These are phyloP conservation scores for Fusarium algeriense DNA, from an alignment of 2,329 filamentous ascomycete species.

Conservation along the genomic window DNA sequence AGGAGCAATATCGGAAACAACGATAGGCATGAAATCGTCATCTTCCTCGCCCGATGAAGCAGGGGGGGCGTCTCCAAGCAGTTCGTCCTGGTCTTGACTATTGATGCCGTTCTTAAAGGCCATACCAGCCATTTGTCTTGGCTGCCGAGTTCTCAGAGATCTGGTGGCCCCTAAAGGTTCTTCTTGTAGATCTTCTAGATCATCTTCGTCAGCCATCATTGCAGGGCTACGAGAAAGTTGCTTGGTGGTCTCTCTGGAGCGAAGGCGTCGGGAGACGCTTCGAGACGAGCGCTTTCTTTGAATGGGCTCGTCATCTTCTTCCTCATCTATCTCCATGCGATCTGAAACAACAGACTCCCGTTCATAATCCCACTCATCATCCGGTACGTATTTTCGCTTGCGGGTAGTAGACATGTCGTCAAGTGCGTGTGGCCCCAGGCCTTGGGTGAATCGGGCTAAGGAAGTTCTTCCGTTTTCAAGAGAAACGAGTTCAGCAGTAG, in stretches of 20 bases:
- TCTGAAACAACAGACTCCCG: conserved; percentile 42
- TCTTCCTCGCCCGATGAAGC: conserved; percentile 51
- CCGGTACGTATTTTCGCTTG: conserved; percentile 50
- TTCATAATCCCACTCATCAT: conserved; percentile 49
- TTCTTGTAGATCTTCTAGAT: conserved; percentile 23
- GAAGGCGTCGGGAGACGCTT: conserved; percentile 36
- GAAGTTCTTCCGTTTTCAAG: conserved; percentile 51
- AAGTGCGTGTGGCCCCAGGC: conserved; percentile 18
- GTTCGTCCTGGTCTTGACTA: conserved; percentile 51
- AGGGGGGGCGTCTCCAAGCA: conserved; percentile 47
- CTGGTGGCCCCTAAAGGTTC: conserved; percentile 27
- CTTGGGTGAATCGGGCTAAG: conserved; percentile 43
- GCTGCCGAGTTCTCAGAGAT: conserved; percentile 45
- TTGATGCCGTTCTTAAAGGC: conserved; percentile 39
- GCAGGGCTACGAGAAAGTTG: conserved; percentile 36
- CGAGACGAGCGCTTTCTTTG: conserved; percentile 19
- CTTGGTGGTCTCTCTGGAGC: conserved; percentile 44
- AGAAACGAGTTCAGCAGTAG: conserved; percentile 47
- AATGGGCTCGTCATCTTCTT: conserved; percentile 34
- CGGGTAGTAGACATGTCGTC: conserved; percentile 33
- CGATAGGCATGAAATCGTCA: conserved; percentile 50
- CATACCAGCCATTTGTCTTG: conserved; percentile 46
- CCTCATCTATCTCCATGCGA: conserved; percentile 47
- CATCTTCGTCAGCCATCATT: conserved; percentile 36
- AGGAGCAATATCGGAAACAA: conserved; percentile 54